Conservation (phyloP, 345 rosid genomes). For the Citrus sinensis region DVS_A1.0 CM039166.1:23343501-23344000, state of each 20-base stretch:
- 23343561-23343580: background rate
- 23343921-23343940: background rate
- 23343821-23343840: conserved; percentile 92
- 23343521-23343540: background rate
- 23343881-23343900: conserved; percentile 37
- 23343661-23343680: background rate
- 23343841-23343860: conserved; percentile 84
- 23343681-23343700: background rate
- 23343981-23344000: background rate
- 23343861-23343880: conserved; percentile 78
- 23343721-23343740: conserved; percentile 66
- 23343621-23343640: background rate
- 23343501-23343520: background rate
- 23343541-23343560: background rate
- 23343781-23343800: conserved; percentile 69
- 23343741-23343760: conserved; percentile 91
- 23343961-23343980: background rate
- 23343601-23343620: background rate
- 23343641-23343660: background rate
- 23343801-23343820: conserved; percentile 90
- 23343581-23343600: background rate
- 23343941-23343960: background rate
- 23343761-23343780: conserved; percentile 78
- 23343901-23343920: background rate
- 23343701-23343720: background rate